Conservation (phyloP, 352 stramenopile genomes). For the Elongisporangium prolatum region DNA sequence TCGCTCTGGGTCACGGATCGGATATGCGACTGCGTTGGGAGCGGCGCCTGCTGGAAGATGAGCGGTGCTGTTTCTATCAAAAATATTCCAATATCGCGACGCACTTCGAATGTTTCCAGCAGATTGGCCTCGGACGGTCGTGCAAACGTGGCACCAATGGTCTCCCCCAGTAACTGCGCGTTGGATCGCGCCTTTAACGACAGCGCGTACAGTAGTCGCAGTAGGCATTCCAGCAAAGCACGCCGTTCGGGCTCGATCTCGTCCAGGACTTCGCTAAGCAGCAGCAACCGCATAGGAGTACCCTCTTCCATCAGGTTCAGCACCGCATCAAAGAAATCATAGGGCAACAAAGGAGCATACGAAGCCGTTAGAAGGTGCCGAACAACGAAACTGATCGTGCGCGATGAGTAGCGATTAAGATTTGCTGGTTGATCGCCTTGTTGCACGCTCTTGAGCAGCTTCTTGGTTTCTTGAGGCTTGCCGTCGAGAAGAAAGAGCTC, state of each 20-base stretch:
- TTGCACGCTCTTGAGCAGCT: slow-evolving; percentile 13
- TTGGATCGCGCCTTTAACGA: slow-evolving; percentile 16
- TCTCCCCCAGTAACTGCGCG: slow-evolving; percentile 5
- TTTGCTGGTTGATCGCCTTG: slow-evolving; percentile 17
- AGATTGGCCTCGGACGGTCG: slow-evolving; percentile 3
- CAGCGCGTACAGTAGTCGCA: slow-evolving; percentile 26
- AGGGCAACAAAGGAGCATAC: slow-evolving; percentile 22
- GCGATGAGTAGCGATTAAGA: slow-evolving; percentile 23
- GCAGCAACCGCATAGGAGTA: neutral
- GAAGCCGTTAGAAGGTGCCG: slow-evolving; percentile 12
- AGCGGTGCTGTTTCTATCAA: slow-evolving; percentile 17
- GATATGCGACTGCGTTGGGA: neutral
- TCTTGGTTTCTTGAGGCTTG: slow-evolving; percentile 13
- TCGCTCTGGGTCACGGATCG: neutral
- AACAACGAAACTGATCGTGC: slow-evolving; percentile 18
- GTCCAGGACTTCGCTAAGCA: slow-evolving; percentile 2
- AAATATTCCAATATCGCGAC: slow-evolving; percentile 11
- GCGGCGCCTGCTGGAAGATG: slow-evolving; percentile 6
- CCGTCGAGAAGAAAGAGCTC: slow-evolving; percentile 24
- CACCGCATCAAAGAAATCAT: slow-evolving; percentile 6
- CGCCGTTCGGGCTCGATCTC: slow-evolving; percentile 12
- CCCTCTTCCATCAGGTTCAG: neutral
- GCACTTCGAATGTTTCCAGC: neutral
- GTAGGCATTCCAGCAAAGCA: slow-evolving; percentile 20
- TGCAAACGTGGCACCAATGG: slow-evolving; percentile 11